Evolutionary conservation across 192 early-diverging fungal species (phyloP), one percentile per base, ranked within the genome.

Genomic region (Rhizophagus clarus): DNA sequence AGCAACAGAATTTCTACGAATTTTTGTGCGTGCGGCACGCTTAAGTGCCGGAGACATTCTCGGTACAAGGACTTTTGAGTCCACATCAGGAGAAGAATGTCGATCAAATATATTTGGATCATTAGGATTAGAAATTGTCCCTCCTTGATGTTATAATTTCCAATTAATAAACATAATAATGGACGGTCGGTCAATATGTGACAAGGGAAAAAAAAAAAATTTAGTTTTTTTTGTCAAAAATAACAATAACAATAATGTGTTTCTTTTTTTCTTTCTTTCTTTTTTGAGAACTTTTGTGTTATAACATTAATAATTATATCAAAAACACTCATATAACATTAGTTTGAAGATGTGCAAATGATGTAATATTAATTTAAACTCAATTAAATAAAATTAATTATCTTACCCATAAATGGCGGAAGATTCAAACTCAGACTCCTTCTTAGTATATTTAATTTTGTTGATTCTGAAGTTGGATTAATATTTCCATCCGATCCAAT

Each of bases 1-100:
- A 10, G 76, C 62, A 20, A 83, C 81, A 5, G 88, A 88, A 69
- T 89, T 89, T 49, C 88, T 75, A 42, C 87, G 87, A 64, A 89
- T 83, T 49, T 88, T 89, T 28, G 84, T 89, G 24, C 88, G 82
- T 14, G 88, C 88, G 0, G 83, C 81, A 61, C 86, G 77, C 49
- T 86, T 83, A 45, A 86, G 81, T 29, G 79, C 85, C 7, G 82
- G 81, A 32, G 80, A 63, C 60, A 84, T 84, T 63, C 62, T 83
- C 2, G 81, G 81, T 61, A 87, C 83, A 8, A 89, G 79, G 49
- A 84, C 81, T 31, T 80, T 80, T 20, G 85, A 85, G 14, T 83
- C 82, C 24, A 79, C 83, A 67, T 84, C 73, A 24, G 81, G 72
- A 32, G 88, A 80, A 60, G 86, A 88, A 66, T 87, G 80, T 4